A percentile compares a stretch with the other conserved stretches of the same genome.
Conservation (phyloP, 331 rosid genomes). For the Stylosanthes scabra region DNA sequence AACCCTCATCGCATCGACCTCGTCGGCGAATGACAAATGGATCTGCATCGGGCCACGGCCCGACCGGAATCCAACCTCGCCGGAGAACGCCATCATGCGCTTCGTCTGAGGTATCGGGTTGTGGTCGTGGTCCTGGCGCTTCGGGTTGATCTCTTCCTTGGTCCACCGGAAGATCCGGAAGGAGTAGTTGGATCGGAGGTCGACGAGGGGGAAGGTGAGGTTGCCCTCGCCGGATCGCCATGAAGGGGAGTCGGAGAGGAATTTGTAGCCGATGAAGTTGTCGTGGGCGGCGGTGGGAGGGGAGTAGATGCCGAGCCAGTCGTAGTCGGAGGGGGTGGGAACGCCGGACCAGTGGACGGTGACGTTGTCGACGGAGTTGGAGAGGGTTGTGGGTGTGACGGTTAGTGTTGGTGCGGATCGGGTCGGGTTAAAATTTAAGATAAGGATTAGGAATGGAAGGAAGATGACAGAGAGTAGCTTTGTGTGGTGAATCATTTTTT, state of each 20-base stretch:
- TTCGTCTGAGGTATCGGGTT: slow-evolving; percentile 74
- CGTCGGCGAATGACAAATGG: slow-evolving; percentile 72
- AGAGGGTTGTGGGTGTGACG: slow-evolving; percentile 49
- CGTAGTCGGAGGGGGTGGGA: slow-evolving; percentile 69
- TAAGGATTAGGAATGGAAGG: not conserved
- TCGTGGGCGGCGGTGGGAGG: slow-evolving; percentile 69
- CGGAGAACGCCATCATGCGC: slow-evolving; percentile 59
- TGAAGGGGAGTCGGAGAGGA: slow-evolving; percentile 61
- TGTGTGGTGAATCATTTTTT: not conserved
- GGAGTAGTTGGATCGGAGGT: slow-evolving; percentile 84
- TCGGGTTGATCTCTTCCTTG: slow-evolving; percentile 63
- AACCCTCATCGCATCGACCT: slow-evolving; percentile 73
- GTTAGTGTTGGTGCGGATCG: slow-evolving; percentile 55
- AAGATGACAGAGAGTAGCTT: slow-evolving; percentile 11
- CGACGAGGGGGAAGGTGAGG: slow-evolving; percentile 60
- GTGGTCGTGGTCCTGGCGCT: slow-evolving; percentile 67
- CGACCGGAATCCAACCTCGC: slow-evolving; percentile 48
- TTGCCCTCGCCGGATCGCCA: slow-evolving; percentile 81
- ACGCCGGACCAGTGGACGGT: slow-evolving; percentile 69
- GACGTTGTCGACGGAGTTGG: slow-evolving; percentile 68
- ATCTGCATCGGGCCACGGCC: slow-evolving; percentile 75
- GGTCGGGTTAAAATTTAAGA: not conserved
- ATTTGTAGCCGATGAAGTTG: slow-evolving; percentile 76
- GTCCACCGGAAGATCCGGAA: slow-evolving; percentile 89
- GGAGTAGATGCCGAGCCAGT: slow-evolving; percentile 85